These are phyloP conservation scores for Solanum appendiculatum DNA, from an alignment of 257 asterid species.

Conservation along the genomic window DNA sequence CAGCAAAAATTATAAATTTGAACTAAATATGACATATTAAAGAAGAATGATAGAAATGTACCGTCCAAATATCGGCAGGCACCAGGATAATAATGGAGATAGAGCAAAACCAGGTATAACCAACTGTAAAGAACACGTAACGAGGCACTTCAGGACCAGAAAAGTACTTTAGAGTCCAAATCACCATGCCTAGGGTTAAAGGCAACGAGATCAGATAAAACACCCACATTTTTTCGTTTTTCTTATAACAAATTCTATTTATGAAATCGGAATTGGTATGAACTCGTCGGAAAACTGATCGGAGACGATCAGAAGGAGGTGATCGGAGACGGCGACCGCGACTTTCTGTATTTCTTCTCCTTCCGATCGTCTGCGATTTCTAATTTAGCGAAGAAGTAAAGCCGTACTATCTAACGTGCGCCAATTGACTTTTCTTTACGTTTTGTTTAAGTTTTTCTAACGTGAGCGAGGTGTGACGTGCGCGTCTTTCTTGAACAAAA, in stretches of 20 bases:
- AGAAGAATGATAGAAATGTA: constrained; percentile 6
- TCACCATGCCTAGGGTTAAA: constrained; percentile 82
- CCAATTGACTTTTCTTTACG: neutral
- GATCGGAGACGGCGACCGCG: neutral
- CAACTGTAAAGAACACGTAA: constrained; percentile 85
- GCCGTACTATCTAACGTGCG: neutral
- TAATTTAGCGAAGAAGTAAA: neutral
- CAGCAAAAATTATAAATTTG: neutral
- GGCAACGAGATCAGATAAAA: constrained; percentile 97
- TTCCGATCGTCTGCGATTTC: neutral
- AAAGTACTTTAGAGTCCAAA: constrained; percentile 76
- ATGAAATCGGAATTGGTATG: neutral
- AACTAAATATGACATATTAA: neutral
- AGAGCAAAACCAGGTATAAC: constrained; percentile 98
- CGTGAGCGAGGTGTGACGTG: constrained; percentile 3
- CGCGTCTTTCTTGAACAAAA: neutral
- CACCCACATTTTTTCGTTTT: constrained; percentile 66
- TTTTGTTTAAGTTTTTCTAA: neutral
- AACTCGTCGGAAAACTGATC: neutral
- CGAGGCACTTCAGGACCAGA: constrained; percentile 93
- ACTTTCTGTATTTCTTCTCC: neutral
- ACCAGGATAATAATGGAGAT: constrained; percentile 94
- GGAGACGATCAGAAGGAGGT: neutral
- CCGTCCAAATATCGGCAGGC: constrained; percentile 99
- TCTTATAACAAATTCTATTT: neutral